Base-by-base conservation (phyloP, 345 rosid species). In the Aquilaria sinensis region DNA sequence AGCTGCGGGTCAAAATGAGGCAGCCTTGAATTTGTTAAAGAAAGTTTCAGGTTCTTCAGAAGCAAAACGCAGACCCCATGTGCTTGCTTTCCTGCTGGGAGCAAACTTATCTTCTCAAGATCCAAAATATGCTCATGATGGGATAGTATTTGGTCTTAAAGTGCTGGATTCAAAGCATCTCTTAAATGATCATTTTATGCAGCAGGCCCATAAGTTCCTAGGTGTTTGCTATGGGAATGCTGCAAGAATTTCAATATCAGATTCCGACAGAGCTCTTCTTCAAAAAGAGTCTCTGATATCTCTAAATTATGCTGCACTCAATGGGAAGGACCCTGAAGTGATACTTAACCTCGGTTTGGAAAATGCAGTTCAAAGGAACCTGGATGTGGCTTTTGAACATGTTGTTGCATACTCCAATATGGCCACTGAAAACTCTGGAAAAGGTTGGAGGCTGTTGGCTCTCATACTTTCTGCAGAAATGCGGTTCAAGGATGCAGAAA, bases 291-390 rank as follows among this genome's bases (percentile, higher is more conserved):
- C 96, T 53, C 66, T 94, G 70, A 41, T 60, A 46, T 84, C 78
- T 74, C 80, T 94, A 53, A 84, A 75, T 61, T 65, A 63, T 53
- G 99, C 93, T 48, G 85, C 81, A 68, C 57, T 65, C 9, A 65
- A 62, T 53, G 67, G 75, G 66, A 79, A 68, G 64, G 85, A 83
- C 69, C 77, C 86, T 31, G 96, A 83, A 65, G 74, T 82, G 60
- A 68, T 77, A 70, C 78, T 75, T 70, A 75, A 75, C 72, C 78
- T 91, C 50, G 83, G 85, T 58, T 67, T 82, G 51, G 97, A 94
- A 78, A 86, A 90, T 71, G 90, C 90, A 32, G 75, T 82, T 61
- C 99, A 94, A 68, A 90, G 97, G 76, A 88, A 94, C 71, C 69
- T 86, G 60, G 89, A 80, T 56, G 73, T 65, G 45, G 99, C 96